phyloP scores from a whole-genome alignment of 2,329 filamentous ascomycete species.

The Fusarium subglutinans region DNA sequence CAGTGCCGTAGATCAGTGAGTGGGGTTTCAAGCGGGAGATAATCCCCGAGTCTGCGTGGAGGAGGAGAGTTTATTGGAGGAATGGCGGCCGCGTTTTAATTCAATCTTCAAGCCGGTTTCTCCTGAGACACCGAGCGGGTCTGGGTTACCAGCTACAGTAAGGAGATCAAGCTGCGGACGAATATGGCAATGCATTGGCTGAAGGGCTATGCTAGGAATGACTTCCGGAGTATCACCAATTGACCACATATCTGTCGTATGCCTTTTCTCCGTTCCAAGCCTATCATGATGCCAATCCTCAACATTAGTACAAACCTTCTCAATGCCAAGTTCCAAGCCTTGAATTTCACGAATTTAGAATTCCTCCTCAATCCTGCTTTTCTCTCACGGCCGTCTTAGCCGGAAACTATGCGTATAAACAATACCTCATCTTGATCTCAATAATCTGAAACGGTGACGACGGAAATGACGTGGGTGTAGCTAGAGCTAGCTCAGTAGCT shows the following conservation, averaged over 20 bases:
- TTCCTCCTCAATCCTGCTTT: constrained; percentile 9
- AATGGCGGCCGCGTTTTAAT: not conserved
- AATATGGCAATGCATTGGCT: not conserved
- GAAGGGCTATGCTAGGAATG: not conserved
- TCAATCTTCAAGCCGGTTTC: too few relatives aligned
- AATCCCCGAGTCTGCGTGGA: too few relatives aligned
- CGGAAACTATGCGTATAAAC: not conserved
- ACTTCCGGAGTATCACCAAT: not conserved
- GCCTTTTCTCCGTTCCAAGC: not conserved
- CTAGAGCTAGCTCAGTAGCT: not conserved
- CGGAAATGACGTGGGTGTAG: constrained; percentile 21
- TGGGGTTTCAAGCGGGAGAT: accelerated
- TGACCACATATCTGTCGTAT: not conserved
- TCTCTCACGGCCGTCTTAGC: not conserved
- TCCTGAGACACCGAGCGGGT: too few relatives aligned
- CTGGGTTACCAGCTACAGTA: not conserved
- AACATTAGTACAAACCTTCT: not conserved
- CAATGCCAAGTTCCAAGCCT: not conserved
- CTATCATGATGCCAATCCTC: constrained; percentile 8
- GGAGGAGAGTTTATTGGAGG: not conserved
- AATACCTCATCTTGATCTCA: not conserved
- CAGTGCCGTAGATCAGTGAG: not conserved
- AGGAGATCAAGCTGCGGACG: too few relatives aligned
- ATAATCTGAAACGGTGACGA: constrained; percentile 19
- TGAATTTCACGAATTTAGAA: not conserved